Percentiles rank a stretch among this genome's conserved stretches.
Conservation (phyloP, 495 filamentous ascomycete species). For the Aspergillus campestris region DNA sequence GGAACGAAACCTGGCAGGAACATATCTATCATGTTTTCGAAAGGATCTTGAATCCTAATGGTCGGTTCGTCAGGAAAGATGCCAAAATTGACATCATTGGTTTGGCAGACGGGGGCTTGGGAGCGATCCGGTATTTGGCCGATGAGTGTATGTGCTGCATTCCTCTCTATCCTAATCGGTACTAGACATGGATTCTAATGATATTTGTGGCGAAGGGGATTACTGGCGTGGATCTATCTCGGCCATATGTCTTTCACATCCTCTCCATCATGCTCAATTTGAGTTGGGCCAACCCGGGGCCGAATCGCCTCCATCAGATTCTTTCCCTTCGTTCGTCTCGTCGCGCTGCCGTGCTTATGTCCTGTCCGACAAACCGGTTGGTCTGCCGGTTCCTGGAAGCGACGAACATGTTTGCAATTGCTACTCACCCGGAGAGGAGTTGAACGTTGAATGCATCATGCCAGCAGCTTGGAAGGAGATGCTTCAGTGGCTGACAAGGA, state of each 20-base stretch:
- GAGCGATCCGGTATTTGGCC: constrained; percentile 48
- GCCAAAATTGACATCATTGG: constrained; percentile 59
- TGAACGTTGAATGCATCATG: constrained; percentile 35
- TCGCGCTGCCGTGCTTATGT: constrained; percentile 55
- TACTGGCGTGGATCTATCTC: constrained; percentile 26
- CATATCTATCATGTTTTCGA: constrained; percentile 62
- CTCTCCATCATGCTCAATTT: constrained; percentile 14
- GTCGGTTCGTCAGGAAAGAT: constrained; percentile 23
- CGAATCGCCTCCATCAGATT: constrained; percentile 3
- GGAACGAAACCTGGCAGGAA: constrained; percentile 38
- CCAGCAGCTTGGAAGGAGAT: constrained; percentile 27
- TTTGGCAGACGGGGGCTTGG: constrained; percentile 46
- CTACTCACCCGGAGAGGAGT: constrained; percentile 36
- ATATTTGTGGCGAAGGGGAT: constrained; percentile 17
- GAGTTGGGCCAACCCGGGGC: constrained; percentile 14
- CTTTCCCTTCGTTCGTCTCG: constrained; percentile 28
- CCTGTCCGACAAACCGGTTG: constrained; percentile 39
- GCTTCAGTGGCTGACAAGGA: constrained; percentile 33
- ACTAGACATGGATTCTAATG: not conserved
- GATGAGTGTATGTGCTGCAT: constrained; percentile 39
- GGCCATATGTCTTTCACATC: constrained; percentile 27
- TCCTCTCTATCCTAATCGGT: not conserved
- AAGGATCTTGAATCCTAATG: constrained; percentile 39
- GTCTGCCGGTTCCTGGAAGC: constrained; percentile 37
- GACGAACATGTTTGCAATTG: constrained; percentile 36